Evolutionary conservation across 129 eudicot species (phyloP).

Genomic region (Glebionis coronaria): DNA sequence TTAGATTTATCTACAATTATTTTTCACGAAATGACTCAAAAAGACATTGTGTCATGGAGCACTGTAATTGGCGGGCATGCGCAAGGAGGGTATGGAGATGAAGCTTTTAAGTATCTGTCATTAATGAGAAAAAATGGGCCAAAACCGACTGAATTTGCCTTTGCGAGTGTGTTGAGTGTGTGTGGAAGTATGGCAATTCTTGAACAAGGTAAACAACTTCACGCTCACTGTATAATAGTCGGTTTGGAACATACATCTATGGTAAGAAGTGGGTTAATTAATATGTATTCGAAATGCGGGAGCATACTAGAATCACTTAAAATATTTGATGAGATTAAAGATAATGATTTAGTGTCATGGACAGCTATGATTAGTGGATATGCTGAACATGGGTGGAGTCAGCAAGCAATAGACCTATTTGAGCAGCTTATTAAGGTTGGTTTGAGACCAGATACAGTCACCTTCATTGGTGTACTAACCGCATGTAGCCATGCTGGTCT

Average conservation of each 20-base stretch:
- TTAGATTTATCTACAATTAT: conserved; percentile 38
- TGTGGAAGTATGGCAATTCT: conserved; percentile 74
- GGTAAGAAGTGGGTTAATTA: conserved; percentile 73
- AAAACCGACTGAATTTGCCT: conserved; percentile 79
- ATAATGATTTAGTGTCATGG: conserved; percentile 74
- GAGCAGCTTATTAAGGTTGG: conserved; percentile 46
- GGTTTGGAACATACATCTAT: conserved; percentile 66
- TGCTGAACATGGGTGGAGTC: conserved; percentile 86
- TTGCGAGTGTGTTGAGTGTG: conserved; percentile 74
- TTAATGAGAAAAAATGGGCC: conserved; percentile 80
- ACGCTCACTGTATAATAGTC: conserved; percentile 54
- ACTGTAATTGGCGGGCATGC: conserved; percentile 74
- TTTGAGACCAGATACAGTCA: conserved; percentile 69
- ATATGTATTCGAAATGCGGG: conserved; percentile 91
- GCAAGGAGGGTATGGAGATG: conserved; percentile 71
- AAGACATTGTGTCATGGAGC: conserved; percentile 86
- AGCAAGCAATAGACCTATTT: conserved; percentile 66
- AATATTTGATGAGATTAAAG: conserved; percentile 39
- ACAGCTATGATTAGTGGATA: conserved; percentile 92
- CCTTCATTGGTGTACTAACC: conserved; percentile 83
- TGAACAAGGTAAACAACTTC: conserved; percentile 86
- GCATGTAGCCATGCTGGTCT: conserved; percentile 90
- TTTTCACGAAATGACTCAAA: conserved; percentile 53
- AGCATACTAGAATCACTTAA: conserved; percentile 60
- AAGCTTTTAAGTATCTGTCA: conserved; percentile 59